Base-by-base conservation (phyloP, 2,329 filamentous ascomycete species). In the Calonectria crousiana region DNA sequence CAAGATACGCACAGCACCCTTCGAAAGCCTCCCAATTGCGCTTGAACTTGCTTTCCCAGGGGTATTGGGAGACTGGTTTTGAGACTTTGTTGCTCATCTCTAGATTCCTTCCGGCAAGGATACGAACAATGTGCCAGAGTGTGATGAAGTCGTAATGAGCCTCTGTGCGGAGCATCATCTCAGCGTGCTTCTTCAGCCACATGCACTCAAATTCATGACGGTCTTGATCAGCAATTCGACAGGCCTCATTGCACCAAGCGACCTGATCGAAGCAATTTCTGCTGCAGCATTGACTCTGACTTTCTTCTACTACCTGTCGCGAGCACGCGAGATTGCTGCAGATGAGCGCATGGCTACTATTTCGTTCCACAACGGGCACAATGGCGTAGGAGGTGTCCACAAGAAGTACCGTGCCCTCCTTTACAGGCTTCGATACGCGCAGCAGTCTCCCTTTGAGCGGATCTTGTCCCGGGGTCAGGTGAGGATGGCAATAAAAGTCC, bases 241-340 rank as follows among this genome's bases (percentile, higher is more conserved):
- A 82, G 18, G 69, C 69, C 23, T 75, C 56, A 52, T 76, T 76
- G 67, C 81, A 82, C 81, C 81, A 82, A 1, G 78, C 73, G n/a
- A 82, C 80, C 13, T 82, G 78, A 3, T 51, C 38, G 34, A 71
- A 65, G 67, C 81, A 82, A 5, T 71, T 76, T 1, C 68, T 70
- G 30, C 68, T 71, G 72, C 81, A 82, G 3, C 41, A 51, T 14
- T 76, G 51, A 11, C 68, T 72, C 36, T 72, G 65, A 36, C 74
- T 73, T 11, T 8, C 44, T 47, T 71, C 67, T 1, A 65, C 32
- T 32, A 81, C 76, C 56, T 72, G 77, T 36, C 69, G 74, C 4
- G 78, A 81, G 67, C 81, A 82, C 11, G 53, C 62, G 3, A 81
- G 67, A 58, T 81, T 82, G 76, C 81, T 82, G 74, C 81, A 82